A percentile compares a stretch with the other conserved stretches of the same genome.
phyloP scores from a whole-genome alignment of 306 rosid genomes.

The Trifolium fragiferum region DNA sequence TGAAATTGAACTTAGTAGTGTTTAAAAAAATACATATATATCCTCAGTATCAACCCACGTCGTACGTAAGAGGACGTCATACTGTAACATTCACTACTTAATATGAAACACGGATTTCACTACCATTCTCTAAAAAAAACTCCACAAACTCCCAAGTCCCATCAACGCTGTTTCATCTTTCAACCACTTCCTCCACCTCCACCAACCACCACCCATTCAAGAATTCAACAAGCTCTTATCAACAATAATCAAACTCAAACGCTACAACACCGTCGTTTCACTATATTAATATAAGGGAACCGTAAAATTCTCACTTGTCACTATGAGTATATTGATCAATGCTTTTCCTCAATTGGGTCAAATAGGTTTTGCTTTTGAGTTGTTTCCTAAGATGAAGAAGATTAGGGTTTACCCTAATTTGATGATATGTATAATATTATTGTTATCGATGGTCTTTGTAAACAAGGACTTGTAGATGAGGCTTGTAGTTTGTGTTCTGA shows the following conservation, averaged over 20 bases:
- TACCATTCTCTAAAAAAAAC: slow-evolving; percentile 9
- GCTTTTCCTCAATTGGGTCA: slow-evolving; percentile 45
- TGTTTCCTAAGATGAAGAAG: slow-evolving; percentile 39
- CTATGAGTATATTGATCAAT: slow-evolving; percentile 39
- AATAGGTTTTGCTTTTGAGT: slow-evolving; percentile 37
- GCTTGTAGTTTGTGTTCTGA: slow-evolving; percentile 46
- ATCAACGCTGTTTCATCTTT: slow-evolving; percentile 41
- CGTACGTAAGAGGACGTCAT: too few relatives aligned
- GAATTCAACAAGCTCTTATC: slow-evolving; percentile 36
- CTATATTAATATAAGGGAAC: slow-evolving; percentile 30
- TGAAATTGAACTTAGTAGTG: too few relatives aligned
- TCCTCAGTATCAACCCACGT: too few relatives aligned
- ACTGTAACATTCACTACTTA: too few relatives aligned
- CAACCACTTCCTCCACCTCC: slow-evolving; percentile 30
- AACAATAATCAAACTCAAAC: slow-evolving; percentile 34
- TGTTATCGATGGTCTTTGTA: slow-evolving; percentile 45
- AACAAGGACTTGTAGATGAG: slow-evolving; percentile 38
- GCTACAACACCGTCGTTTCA: slow-evolving; percentile 27
- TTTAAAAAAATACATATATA: too few relatives aligned
- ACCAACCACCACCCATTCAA: slow-evolving; percentile 29
- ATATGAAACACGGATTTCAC: too few relatives aligned
- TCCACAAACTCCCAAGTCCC: neutral
- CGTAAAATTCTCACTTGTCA: slow-evolving; percentile 37
- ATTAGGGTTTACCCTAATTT: slow-evolving; percentile 39
- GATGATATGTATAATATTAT: slow-evolving; percentile 42